Evolutionary conservation across 1,284 basidiomycete genomes (phyloP).

Genomic region (Cutaneotrichosporon sp.): DNA sequence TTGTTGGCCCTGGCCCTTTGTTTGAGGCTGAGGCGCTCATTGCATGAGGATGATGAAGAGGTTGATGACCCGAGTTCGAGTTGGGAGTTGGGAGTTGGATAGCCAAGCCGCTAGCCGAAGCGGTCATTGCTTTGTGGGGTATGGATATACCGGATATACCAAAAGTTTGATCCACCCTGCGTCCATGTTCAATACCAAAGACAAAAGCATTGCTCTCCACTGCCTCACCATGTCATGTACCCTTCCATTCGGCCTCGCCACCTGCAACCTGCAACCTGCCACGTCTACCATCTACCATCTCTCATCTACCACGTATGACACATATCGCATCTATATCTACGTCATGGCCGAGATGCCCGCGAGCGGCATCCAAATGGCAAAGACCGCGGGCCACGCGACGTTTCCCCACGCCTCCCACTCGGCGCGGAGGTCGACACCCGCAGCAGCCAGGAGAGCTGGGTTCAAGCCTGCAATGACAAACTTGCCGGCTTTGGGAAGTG

Average conservation of each 20-base stretch:
- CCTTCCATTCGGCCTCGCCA: no score
- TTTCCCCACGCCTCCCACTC: constrained; percentile 50
- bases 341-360: constrained; percentile 32
- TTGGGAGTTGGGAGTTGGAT: no score
- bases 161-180: no score
- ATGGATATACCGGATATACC: neutral
- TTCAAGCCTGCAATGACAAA: constrained; percentile 7
- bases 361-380: constrained; percentile 43
- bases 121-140: neutral
- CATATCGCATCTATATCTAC: constrained; percentile 1
- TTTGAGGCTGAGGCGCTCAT: neutral
- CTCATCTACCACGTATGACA: no score
- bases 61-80: neutral
- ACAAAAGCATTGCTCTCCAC: no score
- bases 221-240: no score
- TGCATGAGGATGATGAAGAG: neutral
- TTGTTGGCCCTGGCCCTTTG: neutral
- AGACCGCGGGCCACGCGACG: constrained; percentile 41
- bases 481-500: constrained; percentile 15
- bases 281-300: no score
- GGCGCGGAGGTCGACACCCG: constrained; percentile 24
- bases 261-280: no score
- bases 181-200: no score
- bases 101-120: no score
- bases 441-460: constrained; percentile 5